Evolutionary conservation across 169 alveolate genomes (phyloP).

Genomic region (Eimeria brunetti): DNA sequence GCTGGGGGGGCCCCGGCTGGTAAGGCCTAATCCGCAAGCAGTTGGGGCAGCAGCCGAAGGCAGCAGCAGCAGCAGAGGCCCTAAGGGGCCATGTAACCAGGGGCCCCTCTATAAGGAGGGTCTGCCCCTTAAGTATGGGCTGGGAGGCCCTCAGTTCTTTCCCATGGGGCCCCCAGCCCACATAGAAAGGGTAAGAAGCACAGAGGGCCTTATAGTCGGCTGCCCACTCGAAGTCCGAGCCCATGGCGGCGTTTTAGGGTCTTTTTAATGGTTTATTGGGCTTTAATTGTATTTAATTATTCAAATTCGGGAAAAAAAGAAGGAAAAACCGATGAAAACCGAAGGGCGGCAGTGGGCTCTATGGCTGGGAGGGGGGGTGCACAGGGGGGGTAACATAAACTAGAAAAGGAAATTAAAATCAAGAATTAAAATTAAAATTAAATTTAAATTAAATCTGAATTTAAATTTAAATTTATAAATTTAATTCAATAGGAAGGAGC

Average conservation of each 20-base stretch:
- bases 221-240: constrained; percentile 29
- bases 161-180: constrained; percentile 26
- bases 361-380: too few relatives aligned
- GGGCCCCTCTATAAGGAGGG: constrained; percentile 12
- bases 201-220: constrained; percentile 35
- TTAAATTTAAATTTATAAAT: too few relatives aligned
- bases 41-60: neutral
- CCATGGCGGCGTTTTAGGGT: too few relatives aligned
- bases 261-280: too few relatives aligned
- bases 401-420: too few relatives aligned
- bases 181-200: neutral
- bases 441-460: too few relatives aligned
- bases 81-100: constrained; percentile 28
- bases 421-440: too few relatives aligned
- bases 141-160: constrained; percentile 32
- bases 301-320: too few relatives aligned
- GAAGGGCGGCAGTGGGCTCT: too few relatives aligned
- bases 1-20: neutral
- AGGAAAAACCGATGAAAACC: neutral
- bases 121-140: neutral
- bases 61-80: constrained; percentile 13
- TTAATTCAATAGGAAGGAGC: too few relatives aligned
- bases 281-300: too few relatives aligned
- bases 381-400: too few relatives aligned
- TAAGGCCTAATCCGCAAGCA: constrained; percentile 28